Percentiles rank a stretch among this genome's conserved stretches.
phyloP scores from a whole-genome alignment of 495 filamentous ascomycete genomes.

The Talaromyces wortmannii region DNA sequence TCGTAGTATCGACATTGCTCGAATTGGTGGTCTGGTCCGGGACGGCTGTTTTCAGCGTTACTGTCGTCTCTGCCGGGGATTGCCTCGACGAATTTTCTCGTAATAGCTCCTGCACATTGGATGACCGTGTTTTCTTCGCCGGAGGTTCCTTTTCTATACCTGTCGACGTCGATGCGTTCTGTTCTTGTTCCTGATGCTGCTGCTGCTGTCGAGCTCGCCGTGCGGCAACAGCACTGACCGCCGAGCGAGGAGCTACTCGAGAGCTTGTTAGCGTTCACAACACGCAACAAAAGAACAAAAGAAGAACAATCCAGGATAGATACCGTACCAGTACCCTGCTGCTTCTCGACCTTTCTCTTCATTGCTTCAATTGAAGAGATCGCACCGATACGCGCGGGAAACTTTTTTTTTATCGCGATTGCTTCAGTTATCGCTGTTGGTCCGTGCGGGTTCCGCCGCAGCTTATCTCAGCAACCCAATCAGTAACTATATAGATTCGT shows the following conservation, averaged over 20 bases:
- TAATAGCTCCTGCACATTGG: constrained; percentile 1
- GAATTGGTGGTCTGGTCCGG: background rate
- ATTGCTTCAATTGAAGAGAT: constrained; percentile 7
- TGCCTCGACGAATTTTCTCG: background rate
- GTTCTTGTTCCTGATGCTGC: constrained; percentile 17
- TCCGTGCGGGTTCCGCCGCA: background rate
- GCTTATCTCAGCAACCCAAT: no score
- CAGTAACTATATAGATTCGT: no score
- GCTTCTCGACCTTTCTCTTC: constrained; percentile 41
- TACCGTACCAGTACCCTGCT: constrained; percentile 22
- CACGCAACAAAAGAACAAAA: background rate
- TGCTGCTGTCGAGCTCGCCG: constrained; percentile 41
- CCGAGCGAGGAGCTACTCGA: constrained; percentile 16
- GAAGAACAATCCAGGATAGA: background rate
- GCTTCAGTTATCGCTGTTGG: background rate
- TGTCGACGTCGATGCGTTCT: constrained; percentile 10
- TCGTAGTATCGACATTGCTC: background rate
- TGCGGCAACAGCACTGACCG: constrained; percentile 39
- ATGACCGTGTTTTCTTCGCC: constrained; percentile 27
- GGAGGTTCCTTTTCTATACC: constrained; percentile 23
- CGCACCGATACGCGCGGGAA: background rate
- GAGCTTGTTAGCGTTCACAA: background rate
- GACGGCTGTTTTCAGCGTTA: background rate
- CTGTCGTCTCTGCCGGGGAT: background rate
- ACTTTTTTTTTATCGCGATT: background rate